Base-by-base conservation (phyloP, 169 alveolate species). In the Plasmodium falciparum region DNA sequence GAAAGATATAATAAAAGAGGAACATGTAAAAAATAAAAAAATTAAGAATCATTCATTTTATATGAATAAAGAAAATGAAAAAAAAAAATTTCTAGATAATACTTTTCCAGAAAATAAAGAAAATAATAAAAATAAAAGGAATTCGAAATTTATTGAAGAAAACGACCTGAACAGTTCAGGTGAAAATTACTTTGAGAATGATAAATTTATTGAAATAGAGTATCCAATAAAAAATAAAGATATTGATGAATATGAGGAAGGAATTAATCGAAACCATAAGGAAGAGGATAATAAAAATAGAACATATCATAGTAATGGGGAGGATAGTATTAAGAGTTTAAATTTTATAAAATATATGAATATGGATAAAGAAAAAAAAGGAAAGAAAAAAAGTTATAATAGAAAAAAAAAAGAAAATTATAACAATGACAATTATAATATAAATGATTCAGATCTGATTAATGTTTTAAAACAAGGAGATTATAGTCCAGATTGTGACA, bases 111-210 rank as follows among this genome's bases (percentile, higher is more conserved):
- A 8, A 75, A 15, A 26, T 65, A 52, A 54, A 9, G 50, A 22
- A 45, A 29, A 15, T 15, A 20, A 26, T 20, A 75, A 11, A 62
- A n/a, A 62, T 26, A 50, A 76, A 54, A 9, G 26, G 45, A 67
- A 63, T 33, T n/a, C 45, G 15, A 9, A 26, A 12, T 43, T n/a
- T 56, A 20, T 66, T 29, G 56, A 39, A 43, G 59, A 63, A 13
- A 45, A 15, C 13, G 45, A 15, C 65, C 56, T 13, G 20, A 63
- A 59, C 33, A 54, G 45, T 49, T 8, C 71, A 20, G 83, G 63
- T 33, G 50, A 59, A 12, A 80, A 69, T 29, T 80, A 45, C 50
- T 80, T 80, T 61, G 90, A 80, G 58, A n/a, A 52, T 49, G 90
- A 80, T 9, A 80, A 69, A 54, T 80, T 26, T 73, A 43, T 69